A percentile compares a stretch with the other conserved stretches of the same genome.
Evolutionary conservation across 1,284 basidiomycete genomes (phyloP).

Genomic region (Malassezia psittaci): DNA sequence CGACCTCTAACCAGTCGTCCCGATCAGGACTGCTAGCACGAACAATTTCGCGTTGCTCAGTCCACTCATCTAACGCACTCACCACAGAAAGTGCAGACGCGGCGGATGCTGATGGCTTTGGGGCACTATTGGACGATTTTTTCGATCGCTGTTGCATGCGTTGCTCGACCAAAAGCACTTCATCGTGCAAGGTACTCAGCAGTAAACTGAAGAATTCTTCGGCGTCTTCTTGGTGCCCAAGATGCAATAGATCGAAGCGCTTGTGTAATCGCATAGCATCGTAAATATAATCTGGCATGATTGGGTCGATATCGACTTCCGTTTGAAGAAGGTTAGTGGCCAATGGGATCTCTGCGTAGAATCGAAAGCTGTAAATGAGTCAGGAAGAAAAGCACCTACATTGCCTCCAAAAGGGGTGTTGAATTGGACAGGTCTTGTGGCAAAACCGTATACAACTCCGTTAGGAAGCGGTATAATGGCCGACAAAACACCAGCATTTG

Average conservation of each 20-base stretch:
- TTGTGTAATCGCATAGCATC: constrained; percentile 92
- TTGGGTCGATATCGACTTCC: constrained; percentile 52
- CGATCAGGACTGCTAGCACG: constrained; percentile 40
- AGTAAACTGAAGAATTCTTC: constrained; percentile 98
- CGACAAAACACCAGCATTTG: constrained; percentile 81
- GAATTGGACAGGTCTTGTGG: constrained; percentile 52
- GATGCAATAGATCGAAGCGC: constrained; percentile 83
- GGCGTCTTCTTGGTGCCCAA: constrained; percentile 92
- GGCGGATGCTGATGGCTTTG: constrained; percentile 6
- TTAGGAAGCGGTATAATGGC: constrained; percentile 72
- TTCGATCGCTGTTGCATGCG: constrained; percentile 1
- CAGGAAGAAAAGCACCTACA: constrained; percentile 59
- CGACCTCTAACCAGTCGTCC: constrained; percentile 76
- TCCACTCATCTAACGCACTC: constrained; percentile 29
- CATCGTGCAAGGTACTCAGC: constrained; percentile 87
- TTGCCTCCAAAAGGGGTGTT: constrained; percentile 72
- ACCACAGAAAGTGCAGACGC: not conserved
- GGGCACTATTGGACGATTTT: not conserved
- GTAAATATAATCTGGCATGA: constrained; percentile 80
- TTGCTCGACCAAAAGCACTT: constrained; percentile 55
- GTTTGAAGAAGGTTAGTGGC: constrained; percentile 10
- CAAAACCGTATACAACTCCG: constrained; percentile 57
- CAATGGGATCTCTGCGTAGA: constrained; percentile 24
- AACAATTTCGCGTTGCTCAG: constrained; percentile 50
- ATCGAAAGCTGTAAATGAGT: constrained; percentile 14